Percentiles rank a stretch among this genome's conserved stretches.
These are phyloP conservation scores for Pseudocercospora fijiensis DNA, from an alignment of 2,329 filamentous ascomycete genomes.

Conservation along the genomic window DNA sequence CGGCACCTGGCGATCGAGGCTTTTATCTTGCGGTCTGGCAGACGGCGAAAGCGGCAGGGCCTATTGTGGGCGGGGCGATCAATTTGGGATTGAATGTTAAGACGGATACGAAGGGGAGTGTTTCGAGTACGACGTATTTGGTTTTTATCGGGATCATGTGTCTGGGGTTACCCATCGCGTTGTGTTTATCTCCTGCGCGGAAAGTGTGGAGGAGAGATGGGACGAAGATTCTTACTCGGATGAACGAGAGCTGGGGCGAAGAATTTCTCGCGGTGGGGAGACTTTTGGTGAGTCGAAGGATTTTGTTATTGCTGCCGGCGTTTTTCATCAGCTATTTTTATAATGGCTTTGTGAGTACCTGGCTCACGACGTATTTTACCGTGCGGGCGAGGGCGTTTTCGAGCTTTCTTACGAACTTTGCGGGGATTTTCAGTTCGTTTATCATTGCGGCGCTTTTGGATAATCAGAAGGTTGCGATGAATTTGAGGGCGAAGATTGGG, in stretches of 20 bases:
- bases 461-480: constrained; percentile 14
- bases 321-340: constrained; percentile 44
- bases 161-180: constrained; percentile 41
- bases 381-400: constrained; percentile 48
- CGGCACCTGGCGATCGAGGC: constrained; percentile 40
- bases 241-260: constrained; percentile 25
- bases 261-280: constrained; percentile 43
- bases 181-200: constrained; percentile 42
- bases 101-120: constrained; percentile 42
- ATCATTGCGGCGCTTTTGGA: constrained; percentile 23
- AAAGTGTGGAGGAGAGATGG: constrained; percentile 46
- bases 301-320: constrained; percentile 43
- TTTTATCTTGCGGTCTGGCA: constrained; percentile 51
- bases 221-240: constrained; percentile 39
- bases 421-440: constrained; percentile 24
- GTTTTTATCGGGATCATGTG: constrained; percentile 46
- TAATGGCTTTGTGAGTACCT: constrained; percentile 50
- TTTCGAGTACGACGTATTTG: constrained; percentile 43
- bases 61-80: constrained; percentile 50
- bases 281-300: constrained; percentile 32
- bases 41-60: constrained; percentile 53
- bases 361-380: constrained; percentile 50
- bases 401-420: constrained; percentile 45
- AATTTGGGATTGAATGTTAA: constrained; percentile 50
- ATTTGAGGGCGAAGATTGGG: constrained; percentile 28